A percentile compares a stretch with the other conserved stretches of the same genome.
These are phyloP conservation scores for Termitomyces sp. DNA, from an alignment of 768 basidiomycete genomes.

Conservation along the genomic window DNA sequence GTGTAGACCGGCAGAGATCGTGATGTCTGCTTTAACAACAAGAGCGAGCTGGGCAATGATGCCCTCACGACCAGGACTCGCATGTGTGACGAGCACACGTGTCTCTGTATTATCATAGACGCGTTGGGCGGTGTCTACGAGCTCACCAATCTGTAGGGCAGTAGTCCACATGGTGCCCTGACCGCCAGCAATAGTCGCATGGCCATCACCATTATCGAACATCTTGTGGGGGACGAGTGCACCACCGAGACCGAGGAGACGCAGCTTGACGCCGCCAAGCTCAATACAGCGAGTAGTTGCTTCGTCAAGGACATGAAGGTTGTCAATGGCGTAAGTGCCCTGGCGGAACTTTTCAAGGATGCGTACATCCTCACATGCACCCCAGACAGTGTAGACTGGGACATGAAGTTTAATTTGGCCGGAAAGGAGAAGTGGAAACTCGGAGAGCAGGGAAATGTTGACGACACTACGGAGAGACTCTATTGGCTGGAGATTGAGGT, in stretches of 20 bases:
- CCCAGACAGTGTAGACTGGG: constrained; percentile 96
- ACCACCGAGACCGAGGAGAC: constrained; percentile 94
- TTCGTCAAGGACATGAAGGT: constrained; percentile 91
- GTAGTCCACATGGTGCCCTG: constrained; percentile 99
- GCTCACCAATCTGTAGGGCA: constrained; percentile 94
- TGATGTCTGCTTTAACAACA: constrained; percentile 90
- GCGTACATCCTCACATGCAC: constrained; percentile 93
- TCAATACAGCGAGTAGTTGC: constrained; percentile 91
- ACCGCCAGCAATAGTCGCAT: constrained; percentile 95
- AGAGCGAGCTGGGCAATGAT: constrained; percentile 87
- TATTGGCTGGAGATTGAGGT: constrained; percentile 67
- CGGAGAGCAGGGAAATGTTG: constrained; percentile 78
- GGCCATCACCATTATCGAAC: constrained; percentile 92
- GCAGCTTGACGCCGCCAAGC: constrained; percentile 88
- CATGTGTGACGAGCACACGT: constrained; percentile 88
- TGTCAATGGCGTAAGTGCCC: constrained; percentile 77
- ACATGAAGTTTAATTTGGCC: constrained; percentile 89
- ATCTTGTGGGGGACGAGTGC: constrained; percentile 93
- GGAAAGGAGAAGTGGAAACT: constrained; percentile 87
- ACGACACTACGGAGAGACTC: constrained; percentile 72
- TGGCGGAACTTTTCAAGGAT: constrained; percentile 92
- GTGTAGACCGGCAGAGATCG: constrained; percentile 91
- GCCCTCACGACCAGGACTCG: constrained; percentile 89
- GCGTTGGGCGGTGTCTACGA: constrained; percentile 94
- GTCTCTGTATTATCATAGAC: constrained; percentile 93